Percentiles rank a stretch among this genome's conserved stretches.
Conservation (phyloP, 148 eudicot genomes). For the Heliosperma pusillum region DNA sequence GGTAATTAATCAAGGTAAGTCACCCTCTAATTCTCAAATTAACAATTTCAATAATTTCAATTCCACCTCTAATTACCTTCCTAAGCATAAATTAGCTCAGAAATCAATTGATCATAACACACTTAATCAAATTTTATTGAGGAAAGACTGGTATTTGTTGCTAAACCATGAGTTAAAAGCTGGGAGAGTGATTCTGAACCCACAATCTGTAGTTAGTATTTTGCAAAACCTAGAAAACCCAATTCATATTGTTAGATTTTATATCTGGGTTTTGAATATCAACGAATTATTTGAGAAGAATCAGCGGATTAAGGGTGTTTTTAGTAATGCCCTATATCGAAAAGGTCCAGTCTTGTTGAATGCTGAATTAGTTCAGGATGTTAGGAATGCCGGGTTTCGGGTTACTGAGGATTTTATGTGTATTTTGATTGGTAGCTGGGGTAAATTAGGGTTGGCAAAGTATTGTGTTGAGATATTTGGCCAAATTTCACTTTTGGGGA, state of each 20-base stretch:
- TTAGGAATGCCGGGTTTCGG: conserved; percentile 49
- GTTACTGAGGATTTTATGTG: conserved; percentile 71
- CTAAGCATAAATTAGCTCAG: conserved; percentile 1
- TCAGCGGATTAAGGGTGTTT: conserved; percentile 46
- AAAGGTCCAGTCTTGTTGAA: conserved; percentile 77
- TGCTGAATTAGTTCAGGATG: conserved; percentile 52
- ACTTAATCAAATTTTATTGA: conserved; percentile 48
- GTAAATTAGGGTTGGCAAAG: conserved; percentile 88
- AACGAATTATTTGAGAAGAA: conserved; percentile 43
- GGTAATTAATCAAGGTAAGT: conserved; percentile 24
- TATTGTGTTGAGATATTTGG: conserved; percentile 80
- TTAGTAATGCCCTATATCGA: conserved; percentile 50
- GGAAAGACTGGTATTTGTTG: conserved; percentile 83
- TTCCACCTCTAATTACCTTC: conserved; percentile 3
- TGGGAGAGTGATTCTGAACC: conserved; percentile 46
- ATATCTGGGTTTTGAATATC: conserved; percentile 66
- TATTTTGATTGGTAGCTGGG: conserved; percentile 86
- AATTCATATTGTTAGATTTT: conserved; percentile 50
- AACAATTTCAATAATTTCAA: conserved; percentile 19
- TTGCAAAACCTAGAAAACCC: conserved; percentile 82
- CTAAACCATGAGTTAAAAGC: conserved; percentile 69
- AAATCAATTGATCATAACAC: conserved; percentile 49
- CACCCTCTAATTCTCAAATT: conserved; percentile 22
- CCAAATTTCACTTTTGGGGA: conserved; percentile 75
- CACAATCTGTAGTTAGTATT: conserved; percentile 49